Evolutionary conservation across 257 asterid genomes (phyloP), one percentile per base, ranked within the genome.

Genomic region (Marsdenia floribunda): DNA sequence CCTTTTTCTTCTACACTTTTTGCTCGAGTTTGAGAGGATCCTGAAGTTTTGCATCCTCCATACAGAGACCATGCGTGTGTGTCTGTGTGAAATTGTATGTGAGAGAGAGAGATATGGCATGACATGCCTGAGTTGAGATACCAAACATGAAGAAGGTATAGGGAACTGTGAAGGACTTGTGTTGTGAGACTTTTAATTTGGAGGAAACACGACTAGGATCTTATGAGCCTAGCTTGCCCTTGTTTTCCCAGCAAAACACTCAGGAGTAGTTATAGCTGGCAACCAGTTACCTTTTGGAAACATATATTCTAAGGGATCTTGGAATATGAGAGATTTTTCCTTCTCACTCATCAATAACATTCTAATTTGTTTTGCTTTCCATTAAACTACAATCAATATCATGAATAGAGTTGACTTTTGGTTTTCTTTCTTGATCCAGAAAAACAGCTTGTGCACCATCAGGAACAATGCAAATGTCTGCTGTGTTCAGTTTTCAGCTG

Each of bases 391-490:
- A 0, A 11, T 44, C 1, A 38, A 64, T 12, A 15, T 37, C 47
- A 16, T 35, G 69, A 64, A 21, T 35, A 16, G 53, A 70, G 26
- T 70, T 44, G 40, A 50, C 24, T 78, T 40, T 67, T 16, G 29
- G 0, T 64, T 29, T 57, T 85, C 77, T 64, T 66, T 58, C 71
- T 77, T 80, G 82, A 61, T 87, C 89, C 98, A 93, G 99, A 87
- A 75, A 80, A 90, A 90, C 75, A 92, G 97, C 61, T 80, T 88
- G 80, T 89, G 95, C 96, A 88, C 99, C 5, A 92, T 92, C 66
- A 87, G 86, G 89, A 92, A 83, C 86, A 87, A 84, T 83, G 97
- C 97, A 54, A 94, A 92, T 83, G 93, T 94, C 68, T 94, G 99
- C 87, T 78, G 91, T 75, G 93, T 94, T 74, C 99, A 92, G 85